Evolutionary conservation across 2,329 filamentous ascomycete genomes (phyloP).

Genomic region (Xylariomycetidae sp.): DNA sequence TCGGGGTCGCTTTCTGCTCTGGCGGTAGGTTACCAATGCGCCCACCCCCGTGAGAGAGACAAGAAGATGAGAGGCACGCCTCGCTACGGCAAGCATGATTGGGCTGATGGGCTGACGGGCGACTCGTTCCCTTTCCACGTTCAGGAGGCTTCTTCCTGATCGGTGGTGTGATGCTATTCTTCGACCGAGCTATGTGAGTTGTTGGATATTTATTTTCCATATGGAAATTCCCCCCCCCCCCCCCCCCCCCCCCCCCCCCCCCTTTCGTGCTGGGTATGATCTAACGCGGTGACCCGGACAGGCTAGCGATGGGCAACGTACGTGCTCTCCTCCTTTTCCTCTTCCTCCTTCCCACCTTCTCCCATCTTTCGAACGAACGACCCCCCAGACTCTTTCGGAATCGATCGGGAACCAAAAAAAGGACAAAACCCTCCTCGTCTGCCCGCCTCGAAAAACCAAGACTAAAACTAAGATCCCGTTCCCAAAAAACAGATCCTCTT

Average conservation of each 20-base stretch:
- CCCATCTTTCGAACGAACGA: slow-evolving; percentile 5
- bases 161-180: slow-evolving; percentile 93
- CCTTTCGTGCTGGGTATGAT: background rate
- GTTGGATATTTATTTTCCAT: too few relatives aligned
- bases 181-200: slow-evolving; percentile 88
- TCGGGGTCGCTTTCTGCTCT: slow-evolving; percentile 96
- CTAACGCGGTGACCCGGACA: slow-evolving; percentile 30
- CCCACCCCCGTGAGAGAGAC: slow-evolving; percentile 13
- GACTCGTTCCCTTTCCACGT: slow-evolving; percentile 6
- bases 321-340: slow-evolving; percentile 20
- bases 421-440: slow-evolving; percentile 2
- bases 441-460: too few relatives aligned
- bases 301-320: slow-evolving; percentile 97
- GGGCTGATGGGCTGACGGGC: slow-evolving; percentile 17
- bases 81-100: slow-evolving; percentile 8
- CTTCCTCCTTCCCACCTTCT: slow-evolving; percentile 6
- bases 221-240: slow-evolving; percentile 1
- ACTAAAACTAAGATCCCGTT: slow-evolving; percentile 9
- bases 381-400: background rate
- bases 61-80: too few relatives aligned
- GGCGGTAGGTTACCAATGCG: slow-evolving; percentile 66
- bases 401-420: background rate
- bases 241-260: slow-evolving; percentile 3
- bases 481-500: slow-evolving; percentile 73
- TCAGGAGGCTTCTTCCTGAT: slow-evolving; percentile 91